These are phyloP conservation scores for Sporothrix pseudoabietina DNA, from an alignment of 2,329 filamentous ascomycete genomes.

Conservation along the genomic window DNA sequence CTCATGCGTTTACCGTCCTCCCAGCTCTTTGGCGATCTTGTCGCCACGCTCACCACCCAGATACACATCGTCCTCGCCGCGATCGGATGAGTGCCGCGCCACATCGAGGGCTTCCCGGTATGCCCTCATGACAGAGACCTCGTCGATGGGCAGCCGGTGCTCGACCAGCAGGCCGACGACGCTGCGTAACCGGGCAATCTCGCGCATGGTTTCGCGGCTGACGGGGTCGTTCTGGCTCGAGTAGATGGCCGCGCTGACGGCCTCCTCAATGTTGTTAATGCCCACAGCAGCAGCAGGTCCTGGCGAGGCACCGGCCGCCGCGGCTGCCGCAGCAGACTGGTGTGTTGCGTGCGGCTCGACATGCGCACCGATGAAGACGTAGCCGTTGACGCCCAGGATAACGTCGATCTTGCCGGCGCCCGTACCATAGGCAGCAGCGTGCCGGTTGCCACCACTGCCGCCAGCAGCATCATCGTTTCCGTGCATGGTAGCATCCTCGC, in stretches of 20 bases:
- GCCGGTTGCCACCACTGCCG: not conserved
- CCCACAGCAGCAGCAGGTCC: constrained; percentile 39
- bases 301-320: constrained; percentile 59
- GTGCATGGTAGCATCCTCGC: constrained; percentile 80
- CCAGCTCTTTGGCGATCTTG: constrained; percentile 51
- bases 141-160: constrained; percentile 80
- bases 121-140: constrained; percentile 79
- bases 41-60: constrained; percentile 60
- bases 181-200: constrained; percentile 82
- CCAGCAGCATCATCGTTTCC: constrained; percentile 1
- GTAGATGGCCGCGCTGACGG: constrained; percentile 81
- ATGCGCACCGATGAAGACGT: constrained; percentile 73
- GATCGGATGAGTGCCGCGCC: constrained; percentile 58
- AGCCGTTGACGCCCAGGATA: constrained; percentile 91
- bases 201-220: constrained; percentile 71
- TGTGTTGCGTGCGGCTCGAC: constrained; percentile 44
- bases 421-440: constrained; percentile 29
- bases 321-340: constrained; percentile 46
- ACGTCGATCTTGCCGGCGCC: constrained; percentile 74
- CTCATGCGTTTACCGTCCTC: constrained; percentile 30
- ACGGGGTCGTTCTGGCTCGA: constrained; percentile 94
- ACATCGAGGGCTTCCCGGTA: constrained; percentile 82
- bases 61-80: constrained; percentile 60
- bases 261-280: constrained; percentile 88
- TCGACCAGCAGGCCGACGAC: constrained; percentile 83